Evolutionary conservation across 2,329 filamentous ascomycete species (phyloP).

Genomic region (Talaromyces sp.): DNA sequence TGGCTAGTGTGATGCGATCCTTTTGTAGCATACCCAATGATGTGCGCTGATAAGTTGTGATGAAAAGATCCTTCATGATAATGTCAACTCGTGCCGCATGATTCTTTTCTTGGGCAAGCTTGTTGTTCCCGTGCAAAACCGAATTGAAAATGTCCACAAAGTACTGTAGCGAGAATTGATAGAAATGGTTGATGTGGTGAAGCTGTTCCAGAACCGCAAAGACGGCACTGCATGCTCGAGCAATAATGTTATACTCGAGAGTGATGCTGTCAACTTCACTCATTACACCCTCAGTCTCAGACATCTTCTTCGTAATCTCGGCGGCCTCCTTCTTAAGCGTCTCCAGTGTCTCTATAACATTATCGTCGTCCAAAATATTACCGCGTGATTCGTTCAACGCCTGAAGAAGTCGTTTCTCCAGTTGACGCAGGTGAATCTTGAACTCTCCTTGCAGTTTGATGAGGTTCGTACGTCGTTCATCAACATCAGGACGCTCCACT

Average conservation of each 20-base stretch:
- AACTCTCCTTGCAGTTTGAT: conserved; percentile 99
- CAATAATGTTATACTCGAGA: conserved; percentile 87
- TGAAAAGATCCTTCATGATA: conserved; percentile 86
- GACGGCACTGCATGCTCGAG: conserved; percentile 90
- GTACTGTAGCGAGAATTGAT: conserved; percentile 97
- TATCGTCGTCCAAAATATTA: conserved; percentile 97
- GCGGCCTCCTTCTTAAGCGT: conserved; percentile 96
- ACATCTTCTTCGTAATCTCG: conserved; percentile 94
- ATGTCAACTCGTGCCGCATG: conserved; percentile 77
- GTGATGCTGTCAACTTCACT: conserved; percentile 95
- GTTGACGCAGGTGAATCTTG: conserved; percentile 91
- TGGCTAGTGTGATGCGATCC: conserved; percentile 87
- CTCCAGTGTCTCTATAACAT: conserved; percentile 95
- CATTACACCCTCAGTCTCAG: conserved; percentile 96
- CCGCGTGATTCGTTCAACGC: conserved; percentile 95
- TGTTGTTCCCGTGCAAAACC: conserved; percentile 76
- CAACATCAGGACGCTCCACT: conserved; percentile 93
- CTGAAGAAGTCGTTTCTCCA: conserved; percentile 90
- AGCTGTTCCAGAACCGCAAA: conserved; percentile 96
- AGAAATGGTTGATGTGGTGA: conserved; percentile 98
- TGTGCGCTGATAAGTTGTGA: conserved; percentile 89
- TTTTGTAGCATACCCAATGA: conserved; percentile 87
- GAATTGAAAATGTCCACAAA: conserved; percentile 97
- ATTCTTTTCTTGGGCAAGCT: conserved; percentile 64
- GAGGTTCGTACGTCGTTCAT: conserved; percentile 91